Conservation (phyloP, 2,329 filamentous ascomycete species). For the Aphanoascus verrucosus region DNA sequence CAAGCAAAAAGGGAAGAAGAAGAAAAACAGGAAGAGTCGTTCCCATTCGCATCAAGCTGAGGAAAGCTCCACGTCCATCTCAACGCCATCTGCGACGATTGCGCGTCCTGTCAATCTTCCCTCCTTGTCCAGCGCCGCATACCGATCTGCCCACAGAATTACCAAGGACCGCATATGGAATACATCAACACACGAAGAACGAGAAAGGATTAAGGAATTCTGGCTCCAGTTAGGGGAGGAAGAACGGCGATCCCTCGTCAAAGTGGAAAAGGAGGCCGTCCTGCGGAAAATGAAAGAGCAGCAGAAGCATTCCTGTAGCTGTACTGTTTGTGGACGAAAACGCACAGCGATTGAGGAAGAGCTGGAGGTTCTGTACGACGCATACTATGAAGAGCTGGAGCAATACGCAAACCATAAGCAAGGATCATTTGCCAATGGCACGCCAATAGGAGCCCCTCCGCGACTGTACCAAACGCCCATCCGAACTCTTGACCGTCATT, state of each 20-base stretch:
- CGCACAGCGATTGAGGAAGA: slow-evolving; percentile 96
- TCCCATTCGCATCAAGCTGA: slow-evolving; percentile 29
- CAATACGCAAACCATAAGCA: slow-evolving; percentile 86
- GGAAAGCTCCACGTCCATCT: slow-evolving; percentile 31
- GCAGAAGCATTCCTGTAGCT: slow-evolving; percentile 97
- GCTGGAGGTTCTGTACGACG: slow-evolving; percentile 92
- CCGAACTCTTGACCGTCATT: slow-evolving; percentile 46
- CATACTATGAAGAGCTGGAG: slow-evolving; percentile 95
- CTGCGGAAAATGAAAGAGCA: slow-evolving; percentile 99
- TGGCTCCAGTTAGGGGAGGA: slow-evolving; percentile 92
- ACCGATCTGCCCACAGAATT: slow-evolving; percentile 36
- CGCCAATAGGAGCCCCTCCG: slow-evolving; percentile 57
- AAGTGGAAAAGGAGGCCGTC: slow-evolving; percentile 97
- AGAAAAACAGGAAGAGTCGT: slow-evolving; percentile 31
- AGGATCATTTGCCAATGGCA: slow-evolving; percentile 46
- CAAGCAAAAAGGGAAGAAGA: slow-evolving; percentile 32
- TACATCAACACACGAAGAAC: slow-evolving; percentile 84
- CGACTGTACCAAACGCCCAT: slow-evolving; percentile 50
- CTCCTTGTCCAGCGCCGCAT: slow-evolving; percentile 34
- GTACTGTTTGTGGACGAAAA: slow-evolving; percentile 92
- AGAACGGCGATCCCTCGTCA: slow-evolving; percentile 87
- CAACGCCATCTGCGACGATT: slow-evolving; percentile 36
- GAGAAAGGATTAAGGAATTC: slow-evolving; percentile 95
- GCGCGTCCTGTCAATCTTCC: slow-evolving; percentile 34
- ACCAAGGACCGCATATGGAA: slow-evolving; percentile 92